Evolutionary conservation across 164 flowering plant species (phyloP).

Genomic region (Vitis riparia): DNA sequence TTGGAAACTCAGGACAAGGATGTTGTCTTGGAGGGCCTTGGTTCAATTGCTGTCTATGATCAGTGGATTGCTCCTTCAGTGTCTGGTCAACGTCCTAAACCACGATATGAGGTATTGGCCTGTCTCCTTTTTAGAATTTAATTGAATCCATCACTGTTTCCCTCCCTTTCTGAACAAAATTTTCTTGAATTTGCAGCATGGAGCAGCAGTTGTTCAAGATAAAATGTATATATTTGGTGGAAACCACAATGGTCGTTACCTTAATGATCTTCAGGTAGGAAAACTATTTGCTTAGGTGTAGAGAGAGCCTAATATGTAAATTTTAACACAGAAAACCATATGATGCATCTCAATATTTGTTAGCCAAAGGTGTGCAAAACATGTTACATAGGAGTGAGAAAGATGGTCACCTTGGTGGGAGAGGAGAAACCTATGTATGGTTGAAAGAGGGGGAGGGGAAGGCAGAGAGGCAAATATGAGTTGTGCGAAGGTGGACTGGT

Average conservation of each 20-base stretch:
- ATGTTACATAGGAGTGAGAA: too few species aligned
- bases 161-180: background rate
- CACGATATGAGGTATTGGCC: slow-evolving; percentile 87
- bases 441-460: too few species aligned
- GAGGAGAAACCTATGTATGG: too few species aligned
- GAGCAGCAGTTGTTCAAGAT: slow-evolving; percentile 84
- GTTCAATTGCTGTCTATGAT: slow-evolving; percentile 77
- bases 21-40: slow-evolving; percentile 76
- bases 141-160: background rate
- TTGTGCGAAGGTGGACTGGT: too few species aligned
- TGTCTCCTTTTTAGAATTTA: slow-evolving; percentile 3
- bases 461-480: too few species aligned
- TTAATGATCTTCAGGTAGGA: slow-evolving; percentile 92
- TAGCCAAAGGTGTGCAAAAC: too few species aligned
- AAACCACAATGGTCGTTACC: slow-evolving; percentile 98
- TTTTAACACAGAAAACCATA: too few species aligned
- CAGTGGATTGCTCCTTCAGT: slow-evolving; percentile 86
- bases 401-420: too few species aligned
- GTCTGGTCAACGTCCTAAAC: slow-evolving; percentile 82
- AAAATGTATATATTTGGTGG: slow-evolving; percentile 97
- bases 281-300: background rate
- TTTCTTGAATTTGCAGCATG: slow-evolving; percentile 63
- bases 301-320: too few species aligned
- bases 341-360: too few species aligned
- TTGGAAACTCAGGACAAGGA: slow-evolving; percentile 82